Evolutionary conservation across 306 rosid genomes (phyloP).

Genomic region (Canavalia ensiformis): DNA sequence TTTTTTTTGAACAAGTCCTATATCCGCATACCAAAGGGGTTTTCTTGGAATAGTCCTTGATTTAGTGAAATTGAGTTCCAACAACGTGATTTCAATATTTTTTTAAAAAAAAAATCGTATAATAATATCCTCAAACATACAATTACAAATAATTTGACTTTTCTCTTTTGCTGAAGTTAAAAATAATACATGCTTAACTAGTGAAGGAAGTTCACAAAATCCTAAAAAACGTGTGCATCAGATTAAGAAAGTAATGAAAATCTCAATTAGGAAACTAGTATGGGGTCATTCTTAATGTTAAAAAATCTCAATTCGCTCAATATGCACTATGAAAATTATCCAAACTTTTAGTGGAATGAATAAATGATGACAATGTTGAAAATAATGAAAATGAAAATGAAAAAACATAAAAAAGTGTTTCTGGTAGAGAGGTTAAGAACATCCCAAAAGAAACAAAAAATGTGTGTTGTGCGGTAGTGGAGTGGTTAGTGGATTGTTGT

Average conservation of each 20-base stretch:
- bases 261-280: neutral
- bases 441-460: constrained; percentile 11
- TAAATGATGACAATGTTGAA: constrained; percentile 11
- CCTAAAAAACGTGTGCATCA: neutral
- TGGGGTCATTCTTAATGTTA: neutral
- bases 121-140: no score
- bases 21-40: neutral
- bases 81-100: no score
- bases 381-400: neutral
- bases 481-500: constrained; percentile 29
- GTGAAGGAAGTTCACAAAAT: neutral
- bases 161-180: no score
- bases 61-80: neutral
- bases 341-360: neutral
- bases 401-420: neutral
- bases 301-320: neutral
- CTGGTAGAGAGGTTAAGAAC: neutral
- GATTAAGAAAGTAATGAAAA: neutral
- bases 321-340: neutral
- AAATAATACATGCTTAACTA: neutral
- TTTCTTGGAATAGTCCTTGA: neutral
- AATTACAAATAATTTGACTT: no score
- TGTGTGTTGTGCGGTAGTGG: constrained; percentile 36
- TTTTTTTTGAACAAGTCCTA: neutral
- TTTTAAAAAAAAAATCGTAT: no score